Evolutionary conservation across 163 green algal species (phyloP), one percentile per base, ranked within the genome.

Genomic region (Prototheca wickerhamii): DNA sequence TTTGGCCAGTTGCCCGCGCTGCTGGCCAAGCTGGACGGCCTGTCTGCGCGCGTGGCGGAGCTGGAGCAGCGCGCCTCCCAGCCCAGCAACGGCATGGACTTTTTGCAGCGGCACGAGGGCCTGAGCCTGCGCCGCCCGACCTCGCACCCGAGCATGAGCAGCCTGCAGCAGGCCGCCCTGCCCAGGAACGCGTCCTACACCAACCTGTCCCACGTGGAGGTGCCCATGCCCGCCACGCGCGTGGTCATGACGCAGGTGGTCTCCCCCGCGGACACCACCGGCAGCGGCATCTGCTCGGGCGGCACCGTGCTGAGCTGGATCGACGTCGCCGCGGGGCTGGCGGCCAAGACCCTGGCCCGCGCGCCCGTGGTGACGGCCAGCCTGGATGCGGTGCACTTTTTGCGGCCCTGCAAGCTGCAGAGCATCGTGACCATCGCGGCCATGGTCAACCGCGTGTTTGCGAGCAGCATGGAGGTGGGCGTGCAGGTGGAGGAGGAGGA

Each of bases 341-440:
- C 79, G 1, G 86, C 87, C 62, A 95, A 95, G 63, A 86, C 78
- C 2, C 82, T 92, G 40, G 82, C 84, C 1, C 74, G 78, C 1
- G 77, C 79, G 0, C 82, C 86, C n/a, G 86, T 79, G 60, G 86
- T 95, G 15, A 95, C 87, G 0, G 84, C 86, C 54, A 81, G 61
- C 2, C 76, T 93, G 21, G 87, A 93, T 56, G 70, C 77, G 0
- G 86, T 95, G 35, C 87, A 95, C 73, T 95, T 95, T 60, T 70
- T 94, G 63, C 64, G 71, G 54, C 86, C 86, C 26, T 84, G 74
- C 64, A 70, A 71, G 40, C 40, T 80, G 31, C 84, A 82, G 1
- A 71, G 70, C 3, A 80, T 92, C 10, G 78, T 83, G 17, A 91
- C 90, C 35, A 74, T 93, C 4, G 81, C 82, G 3, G 86, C 86